Evolutionary conservation across 768 basidiomycete genomes (phyloP), one percentile per base, ranked within the genome.

Genomic region (Tylopilus sp.): DNA sequence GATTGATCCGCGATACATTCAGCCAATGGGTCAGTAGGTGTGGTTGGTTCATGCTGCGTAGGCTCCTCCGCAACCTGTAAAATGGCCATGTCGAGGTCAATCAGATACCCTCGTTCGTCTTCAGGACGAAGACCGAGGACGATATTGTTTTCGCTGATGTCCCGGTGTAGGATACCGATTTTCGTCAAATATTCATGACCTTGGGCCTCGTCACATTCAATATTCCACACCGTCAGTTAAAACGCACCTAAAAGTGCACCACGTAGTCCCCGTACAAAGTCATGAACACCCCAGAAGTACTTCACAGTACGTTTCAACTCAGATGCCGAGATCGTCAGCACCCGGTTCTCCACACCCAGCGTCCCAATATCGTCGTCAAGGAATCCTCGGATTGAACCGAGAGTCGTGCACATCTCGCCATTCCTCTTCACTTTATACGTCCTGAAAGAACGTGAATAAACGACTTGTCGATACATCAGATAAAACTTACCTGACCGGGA

Each of bases 21-120:
- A 19, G 28, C 14, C 21, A 12, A 30, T 11, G 6, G 19, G 31
- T 31, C 14, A 14, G 31, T 12, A 31, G 31, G 11, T 37, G 8
- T 5, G 21, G 7, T 21, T 19, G 16, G 38, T 3, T 9, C 19
- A 12, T 1, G 17, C 14, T 7, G 11, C 9, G 42, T 44, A 8
- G 33, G 31, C 8, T 44, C 25, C 5, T 52, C 45, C 6, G 34
- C 41, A 30, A 40, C 37, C 40, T 50, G 52, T 3, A 42, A 17
- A 1, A 54, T 52, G 6, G 53, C 55, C 55, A 55, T 52, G 24
- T 73, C 69, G 3, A 72, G 47, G 46, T 71, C 72, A n/a, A 59
- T 71, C 43, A 72, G 19, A 36, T 68, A 72, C 1, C 69, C 71
- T 31, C 55, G 28, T 26, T 45, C 26, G 10, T 45, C 34, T 12